Evolutionary conservation across 805 yeast genomes (phyloP).

Genomic region (Ogataea nonfermentans): DNA sequence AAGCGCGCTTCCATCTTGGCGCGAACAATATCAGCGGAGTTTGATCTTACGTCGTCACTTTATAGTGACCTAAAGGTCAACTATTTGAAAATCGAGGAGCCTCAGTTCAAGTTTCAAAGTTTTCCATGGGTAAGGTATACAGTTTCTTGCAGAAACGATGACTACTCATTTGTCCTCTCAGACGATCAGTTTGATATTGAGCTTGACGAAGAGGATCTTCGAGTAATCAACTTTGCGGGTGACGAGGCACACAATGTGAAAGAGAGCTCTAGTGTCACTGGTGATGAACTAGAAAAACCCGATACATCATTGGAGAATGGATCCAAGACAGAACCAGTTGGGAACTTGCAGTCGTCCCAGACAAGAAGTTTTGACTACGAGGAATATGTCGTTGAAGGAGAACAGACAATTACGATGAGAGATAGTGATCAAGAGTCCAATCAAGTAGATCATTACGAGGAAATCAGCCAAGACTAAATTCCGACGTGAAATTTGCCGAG

Average conservation of each 20-base stretch:
- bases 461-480: conserved; percentile 2
- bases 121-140: conserved; percentile 79
- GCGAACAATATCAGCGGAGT: conserved; percentile 31
- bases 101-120: conserved; percentile 51
- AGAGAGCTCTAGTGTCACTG: neutral
- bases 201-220: conserved; percentile 6
- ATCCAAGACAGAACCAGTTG: neutral
- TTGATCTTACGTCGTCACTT: conserved; percentile 62
- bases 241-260: neutral
- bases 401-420: neutral
- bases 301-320: too few species aligned
- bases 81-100: conserved; percentile 65
- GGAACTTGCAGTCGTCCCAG: too few species aligned
- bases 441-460: conserved; percentile 4
- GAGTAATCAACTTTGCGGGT: neutral
- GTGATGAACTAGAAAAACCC: too few species aligned
- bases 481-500: neutral
- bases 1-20: conserved; percentile 1
- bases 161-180: conserved; percentile 29
- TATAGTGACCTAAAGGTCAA: conserved; percentile 67
- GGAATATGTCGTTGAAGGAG: conserved; percentile 23
- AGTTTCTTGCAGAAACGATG: conserved; percentile 35
- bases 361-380: conserved; percentile 1
- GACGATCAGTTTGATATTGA: conserved; percentile 24
- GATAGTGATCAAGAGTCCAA: neutral